A percentile compares a stretch with the other conserved stretches of the same genome.
Conservation (phyloP, 106 monocot species). For the Dendrobium officinale region DNA sequence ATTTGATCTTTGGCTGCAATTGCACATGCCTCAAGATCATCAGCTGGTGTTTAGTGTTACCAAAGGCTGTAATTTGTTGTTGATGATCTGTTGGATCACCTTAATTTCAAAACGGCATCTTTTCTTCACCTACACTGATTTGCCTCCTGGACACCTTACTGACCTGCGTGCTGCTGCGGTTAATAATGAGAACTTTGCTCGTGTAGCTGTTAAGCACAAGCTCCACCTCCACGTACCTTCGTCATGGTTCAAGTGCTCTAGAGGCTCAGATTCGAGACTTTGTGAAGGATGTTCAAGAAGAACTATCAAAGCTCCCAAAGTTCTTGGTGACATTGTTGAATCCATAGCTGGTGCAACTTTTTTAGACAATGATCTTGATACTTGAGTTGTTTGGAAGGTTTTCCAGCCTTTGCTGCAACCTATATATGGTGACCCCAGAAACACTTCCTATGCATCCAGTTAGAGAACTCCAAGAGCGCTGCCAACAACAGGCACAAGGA, state of each 20-base stretch:
- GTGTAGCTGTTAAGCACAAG: conserved; percentile 89
- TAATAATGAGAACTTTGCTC: conserved; percentile 98
- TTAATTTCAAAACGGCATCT: conserved; percentile 63
- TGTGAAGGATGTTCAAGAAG: conserved; percentile 87
- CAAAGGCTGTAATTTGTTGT: conserved; percentile 94
- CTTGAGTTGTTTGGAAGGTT: conserved; percentile 77
- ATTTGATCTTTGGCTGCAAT: conserved; percentile 27
- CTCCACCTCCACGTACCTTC: conserved; percentile 66
- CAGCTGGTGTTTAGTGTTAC: conserved; percentile 94
- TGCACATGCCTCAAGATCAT: conserved; percentile 96
- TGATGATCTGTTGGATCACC: conserved; percentile 94
- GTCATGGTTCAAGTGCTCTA: conserved; percentile 91
- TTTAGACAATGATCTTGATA: conserved; percentile 66
- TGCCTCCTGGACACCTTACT: conserved; percentile 89
- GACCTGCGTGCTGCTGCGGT: conserved; percentile 96
- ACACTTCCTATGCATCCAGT: conserved; percentile 97
- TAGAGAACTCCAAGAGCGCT: conserved; percentile 92
- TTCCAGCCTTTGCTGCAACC: conserved; percentile 90
- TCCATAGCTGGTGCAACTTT: conserved; percentile 93
- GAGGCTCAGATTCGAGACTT: conserved; percentile 98
- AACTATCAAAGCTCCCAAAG: conserved; percentile 92
- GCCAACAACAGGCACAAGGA: conserved; percentile 90
- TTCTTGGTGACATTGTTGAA: conserved; percentile 95
- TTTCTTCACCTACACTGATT: conserved; percentile 80
- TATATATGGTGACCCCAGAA: conserved; percentile 75